Evolutionary conservation across 2,329 filamentous ascomycete genomes (phyloP).

Genomic region (Coniella lustricola): DNA sequence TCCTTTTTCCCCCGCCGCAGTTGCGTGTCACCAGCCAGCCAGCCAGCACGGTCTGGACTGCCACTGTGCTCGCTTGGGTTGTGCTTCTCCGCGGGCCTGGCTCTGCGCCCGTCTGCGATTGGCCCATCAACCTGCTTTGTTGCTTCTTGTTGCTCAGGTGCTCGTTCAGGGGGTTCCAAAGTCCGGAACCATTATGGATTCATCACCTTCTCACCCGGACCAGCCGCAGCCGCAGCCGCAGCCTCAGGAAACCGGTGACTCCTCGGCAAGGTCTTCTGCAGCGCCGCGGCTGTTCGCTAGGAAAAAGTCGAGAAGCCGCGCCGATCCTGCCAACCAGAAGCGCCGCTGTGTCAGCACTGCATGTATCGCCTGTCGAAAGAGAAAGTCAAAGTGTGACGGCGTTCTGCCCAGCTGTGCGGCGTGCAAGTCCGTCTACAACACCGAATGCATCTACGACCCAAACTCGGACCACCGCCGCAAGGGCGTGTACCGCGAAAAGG

Average conservation of each 20-base stretch:
- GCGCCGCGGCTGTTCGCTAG: constrained; percentile 23
- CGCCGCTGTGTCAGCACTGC: constrained; percentile 78
- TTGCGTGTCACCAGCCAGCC: neutral
- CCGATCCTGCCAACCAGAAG: constrained; percentile 49
- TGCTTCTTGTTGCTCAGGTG: neutral
- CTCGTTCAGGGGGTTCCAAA: constrained; percentile 24
- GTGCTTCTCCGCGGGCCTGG: constrained; percentile 3
- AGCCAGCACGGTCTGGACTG: neutral
- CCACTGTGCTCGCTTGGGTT: neutral
- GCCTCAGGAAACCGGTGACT: constrained; percentile 1
- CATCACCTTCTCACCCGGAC: constrained; percentile 4
- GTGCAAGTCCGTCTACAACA: constrained; percentile 90
- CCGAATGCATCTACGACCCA: constrained; percentile 88
- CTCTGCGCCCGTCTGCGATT: neutral
- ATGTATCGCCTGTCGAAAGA: constrained; percentile 69
- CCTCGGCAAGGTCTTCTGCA: neutral
- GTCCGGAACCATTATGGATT: constrained; percentile 5
- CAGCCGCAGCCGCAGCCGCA: too few species aligned
- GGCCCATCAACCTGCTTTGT: neutral
- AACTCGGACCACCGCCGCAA: constrained; percentile 94
- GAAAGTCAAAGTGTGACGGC: constrained; percentile 88
- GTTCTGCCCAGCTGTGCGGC: constrained; percentile 87
- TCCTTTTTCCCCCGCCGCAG: neutral
- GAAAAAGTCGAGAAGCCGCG: constrained; percentile 45
- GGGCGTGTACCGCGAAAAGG: constrained; percentile 92